Percentiles rank a stretch among this genome's conserved stretches.
phyloP scores from a whole-genome alignment of 2,329 filamentous ascomycete genomes.

The Zymoseptoria passerinii region DNA sequence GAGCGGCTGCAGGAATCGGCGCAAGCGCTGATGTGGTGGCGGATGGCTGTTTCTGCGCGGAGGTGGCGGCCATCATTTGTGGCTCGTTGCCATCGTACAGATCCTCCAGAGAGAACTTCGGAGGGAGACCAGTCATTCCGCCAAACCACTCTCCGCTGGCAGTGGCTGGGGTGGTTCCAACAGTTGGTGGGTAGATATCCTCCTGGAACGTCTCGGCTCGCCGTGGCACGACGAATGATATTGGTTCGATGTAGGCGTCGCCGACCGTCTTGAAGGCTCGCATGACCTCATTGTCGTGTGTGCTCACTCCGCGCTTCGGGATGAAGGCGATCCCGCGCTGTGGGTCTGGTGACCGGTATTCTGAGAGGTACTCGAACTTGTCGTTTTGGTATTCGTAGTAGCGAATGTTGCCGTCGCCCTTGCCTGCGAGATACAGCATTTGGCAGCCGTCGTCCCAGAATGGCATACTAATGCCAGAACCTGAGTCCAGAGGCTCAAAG shows the following conservation, averaged over 20 bases:
- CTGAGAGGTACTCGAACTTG: conserved; percentile 94
- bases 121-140: conserved; percentile 68
- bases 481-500: conserved; percentile 84
- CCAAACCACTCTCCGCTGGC: conserved; percentile 74
- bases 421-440: conserved; percentile 91
- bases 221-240: conserved; percentile 93
- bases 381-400: conserved; percentile 99
- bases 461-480: conserved; percentile 96
- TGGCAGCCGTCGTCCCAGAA: conserved; percentile 99
- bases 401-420: conserved; percentile 97
- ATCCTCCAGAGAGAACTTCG: conserved; percentile 90
- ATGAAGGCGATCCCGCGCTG: conserved; percentile 92
- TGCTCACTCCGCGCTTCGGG: conserved; percentile 88
- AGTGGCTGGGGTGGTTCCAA: conserved; percentile 71
- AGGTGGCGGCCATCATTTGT: conserved; percentile 64
- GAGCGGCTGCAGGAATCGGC: conserved; percentile 26
- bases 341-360: conserved; percentile 94
- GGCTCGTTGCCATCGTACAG: conserved; percentile 78
- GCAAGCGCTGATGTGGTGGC: conserved; percentile 30
- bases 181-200: conserved; percentile 87
- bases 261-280: conserved; percentile 96
- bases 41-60: conserved; percentile 43
- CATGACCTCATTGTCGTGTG: conserved; percentile 94
- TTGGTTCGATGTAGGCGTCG: conserved; percentile 87
- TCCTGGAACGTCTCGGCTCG: conserved; percentile 92